Conservation (phyloP, 768 basidiomycete genomes). For the Crucibulum laeve region DNA sequence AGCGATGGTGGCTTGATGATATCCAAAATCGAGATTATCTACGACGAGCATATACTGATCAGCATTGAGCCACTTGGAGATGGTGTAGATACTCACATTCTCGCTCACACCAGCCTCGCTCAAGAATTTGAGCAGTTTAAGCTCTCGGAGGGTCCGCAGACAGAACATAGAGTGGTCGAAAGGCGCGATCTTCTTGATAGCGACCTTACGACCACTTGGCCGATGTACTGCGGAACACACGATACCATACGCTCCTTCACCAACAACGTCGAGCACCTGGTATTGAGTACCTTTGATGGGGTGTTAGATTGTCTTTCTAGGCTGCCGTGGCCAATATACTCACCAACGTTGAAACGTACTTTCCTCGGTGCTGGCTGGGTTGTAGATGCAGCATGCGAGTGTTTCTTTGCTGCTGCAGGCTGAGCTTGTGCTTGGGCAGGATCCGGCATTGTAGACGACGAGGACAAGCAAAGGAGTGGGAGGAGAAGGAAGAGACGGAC, state of each 20-base stretch:
- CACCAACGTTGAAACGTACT: slow-evolving; percentile 86
- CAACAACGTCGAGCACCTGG: slow-evolving; percentile 82
- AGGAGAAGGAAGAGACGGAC: slow-evolving; percentile 3
- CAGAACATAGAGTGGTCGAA: slow-evolving; percentile 97
- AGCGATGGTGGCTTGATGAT: slow-evolving; percentile 79
- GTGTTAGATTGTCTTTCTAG: slow-evolving; percentile 4
- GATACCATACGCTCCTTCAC: slow-evolving; percentile 92
- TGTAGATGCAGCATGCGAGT: slow-evolving; percentile 33
- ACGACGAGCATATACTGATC: background rate
- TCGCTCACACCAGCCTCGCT: slow-evolving; percentile 88
- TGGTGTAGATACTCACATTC: slow-evolving; percentile 47
- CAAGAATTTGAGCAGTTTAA: slow-evolving; percentile 79
- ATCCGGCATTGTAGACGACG: slow-evolving; percentile 25
- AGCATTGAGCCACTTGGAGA: slow-evolving; percentile 9
- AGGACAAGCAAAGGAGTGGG: slow-evolving; percentile 12
- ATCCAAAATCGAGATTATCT: slow-evolving; percentile 91
- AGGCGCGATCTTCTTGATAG: slow-evolving; percentile 94
- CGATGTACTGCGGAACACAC: slow-evolving; percentile 91
- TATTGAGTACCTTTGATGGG: slow-evolving; percentile 61
- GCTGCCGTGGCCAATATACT: slow-evolving; percentile 14
- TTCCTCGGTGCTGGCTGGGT: slow-evolving; percentile 64
- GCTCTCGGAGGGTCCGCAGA: slow-evolving; percentile 82
- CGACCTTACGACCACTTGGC: slow-evolving; percentile 86
- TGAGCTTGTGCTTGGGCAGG: slow-evolving; percentile 17
- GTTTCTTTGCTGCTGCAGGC: slow-evolving; percentile 31